Evolutionary conservation across 202 grass and related monocot species (phyloP).

Genomic region (Schoenoplectus tabernaemontani): DNA sequence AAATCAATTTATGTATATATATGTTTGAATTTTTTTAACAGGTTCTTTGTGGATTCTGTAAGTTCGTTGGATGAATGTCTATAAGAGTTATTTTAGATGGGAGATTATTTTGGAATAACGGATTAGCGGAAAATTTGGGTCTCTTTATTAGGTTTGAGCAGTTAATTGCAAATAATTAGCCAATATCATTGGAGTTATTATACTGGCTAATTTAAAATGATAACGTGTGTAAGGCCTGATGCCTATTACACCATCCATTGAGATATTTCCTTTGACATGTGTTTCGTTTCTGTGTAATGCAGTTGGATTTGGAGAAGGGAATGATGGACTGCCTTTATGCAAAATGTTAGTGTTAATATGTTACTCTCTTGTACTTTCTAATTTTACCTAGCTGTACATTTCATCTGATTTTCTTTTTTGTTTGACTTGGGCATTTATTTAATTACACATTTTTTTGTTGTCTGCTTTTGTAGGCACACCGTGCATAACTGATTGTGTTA

Average conservation of each 20-base stretch:
- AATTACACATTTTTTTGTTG: neutral
- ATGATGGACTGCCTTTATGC: slow-evolving; percentile 98
- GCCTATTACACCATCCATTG: neutral
- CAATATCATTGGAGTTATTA: neutral
- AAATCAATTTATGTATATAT: neutral
- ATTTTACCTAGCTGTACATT: neutral
- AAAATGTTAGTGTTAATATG: slow-evolving; percentile 53
- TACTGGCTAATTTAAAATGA: neutral
- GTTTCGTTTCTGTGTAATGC: slow-evolving; percentile 4
- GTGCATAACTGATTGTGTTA: slow-evolving; percentile 89
- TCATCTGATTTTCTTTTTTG: slow-evolving; percentile 4
- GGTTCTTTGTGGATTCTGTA: neutral
- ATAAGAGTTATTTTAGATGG: neutral
- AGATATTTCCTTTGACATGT: neutral
- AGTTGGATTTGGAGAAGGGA: slow-evolving; percentile 97
- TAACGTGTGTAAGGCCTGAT: neutral
- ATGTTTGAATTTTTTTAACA: neutral
- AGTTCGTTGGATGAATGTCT: neutral
- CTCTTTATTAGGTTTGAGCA: too few species aligned
- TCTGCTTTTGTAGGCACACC: slow-evolving; percentile 55
- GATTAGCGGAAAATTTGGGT: neutral
- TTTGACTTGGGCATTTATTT: slow-evolving; percentile 15
- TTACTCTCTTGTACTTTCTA: neutral
- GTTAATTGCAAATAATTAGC: neutral
- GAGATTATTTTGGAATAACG: neutral